phyloP scores from a whole-genome alignment of 192 early-diverging fungal species.

The Coemansia sp. region DNA sequence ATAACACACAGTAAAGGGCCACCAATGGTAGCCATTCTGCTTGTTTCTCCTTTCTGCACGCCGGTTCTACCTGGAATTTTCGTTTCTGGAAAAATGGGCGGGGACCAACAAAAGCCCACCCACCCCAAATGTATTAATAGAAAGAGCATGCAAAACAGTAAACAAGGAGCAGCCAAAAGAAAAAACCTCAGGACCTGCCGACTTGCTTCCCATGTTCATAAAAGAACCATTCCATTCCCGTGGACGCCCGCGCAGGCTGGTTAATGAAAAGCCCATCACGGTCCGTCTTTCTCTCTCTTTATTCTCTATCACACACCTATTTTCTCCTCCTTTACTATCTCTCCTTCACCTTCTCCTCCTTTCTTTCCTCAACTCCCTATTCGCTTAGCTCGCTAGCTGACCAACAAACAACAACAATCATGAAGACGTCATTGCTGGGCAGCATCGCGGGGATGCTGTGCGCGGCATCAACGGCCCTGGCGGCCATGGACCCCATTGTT shows the following conservation, averaged over 20 bases:
- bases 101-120: not conserved
- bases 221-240: too few species aligned
- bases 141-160: not conserved
- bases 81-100: not conserved
- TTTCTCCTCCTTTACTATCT: not conserved
- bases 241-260: too few species aligned
- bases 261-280: too few species aligned
- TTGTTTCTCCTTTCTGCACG: not conserved
- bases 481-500: slow-evolving; percentile 61
- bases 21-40: too few species aligned
- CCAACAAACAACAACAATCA: not conserved
- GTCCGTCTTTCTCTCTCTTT: not conserved
- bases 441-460: slow-evolving; percentile 22
- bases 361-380: not conserved
- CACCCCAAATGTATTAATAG: not conserved
- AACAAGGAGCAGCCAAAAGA: too few species aligned
- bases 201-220: too few species aligned
- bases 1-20: too few species aligned
- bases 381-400: too few species aligned
- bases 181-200: too few species aligned
- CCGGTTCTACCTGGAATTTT: not conserved
- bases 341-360: not conserved
- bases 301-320: not conserved
- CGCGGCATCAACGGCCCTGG: slow-evolving; percentile 16
- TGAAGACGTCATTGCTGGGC: slow-evolving; percentile 26